Percentiles rank a stretch among this genome's conserved stretches.
Conservation (phyloP, 768 basidiomycete species). For the Tephrocybe sp. region DNA sequence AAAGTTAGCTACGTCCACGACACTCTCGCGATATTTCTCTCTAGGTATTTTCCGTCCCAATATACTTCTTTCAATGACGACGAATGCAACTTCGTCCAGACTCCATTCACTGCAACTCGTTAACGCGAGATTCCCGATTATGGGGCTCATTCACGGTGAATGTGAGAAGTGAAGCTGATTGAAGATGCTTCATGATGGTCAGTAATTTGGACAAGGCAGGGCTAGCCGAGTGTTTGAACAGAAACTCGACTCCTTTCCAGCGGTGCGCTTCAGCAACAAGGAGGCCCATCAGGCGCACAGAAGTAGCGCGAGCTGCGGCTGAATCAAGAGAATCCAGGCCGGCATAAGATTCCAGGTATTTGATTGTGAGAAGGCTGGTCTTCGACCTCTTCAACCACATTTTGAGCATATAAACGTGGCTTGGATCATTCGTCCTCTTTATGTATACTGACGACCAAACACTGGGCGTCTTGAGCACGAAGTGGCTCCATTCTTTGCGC, state of each 20-base stretch:
- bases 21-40: not conserved
- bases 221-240: too few relatives aligned
- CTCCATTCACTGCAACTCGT: not conserved
- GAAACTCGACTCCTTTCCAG: not conserved
- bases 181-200: too few relatives aligned
- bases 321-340: not conserved
- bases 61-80: not conserved
- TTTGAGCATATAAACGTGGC: not conserved
- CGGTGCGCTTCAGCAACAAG: not conserved
- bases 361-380: not conserved
- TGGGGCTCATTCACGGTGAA: too few relatives aligned
- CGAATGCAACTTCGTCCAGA: not conserved
- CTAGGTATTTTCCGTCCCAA: not conserved
- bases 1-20: not conserved
- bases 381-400: not conserved
- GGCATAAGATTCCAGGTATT: not conserved
- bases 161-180: too few relatives aligned
- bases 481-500: not conserved
- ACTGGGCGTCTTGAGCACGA: not conserved
- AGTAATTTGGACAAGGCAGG: too few relatives aligned
- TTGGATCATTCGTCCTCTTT: not conserved
- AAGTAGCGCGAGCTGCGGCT: not conserved
- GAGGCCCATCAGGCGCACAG: not conserved
- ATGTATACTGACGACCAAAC: not conserved
- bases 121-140: not conserved